A percentile compares a stretch with the other conserved stretches of the same genome.
phyloP scores from a whole-genome alignment of 2,329 filamentous ascomycete species.

The Hortaea werneckii region DNA sequence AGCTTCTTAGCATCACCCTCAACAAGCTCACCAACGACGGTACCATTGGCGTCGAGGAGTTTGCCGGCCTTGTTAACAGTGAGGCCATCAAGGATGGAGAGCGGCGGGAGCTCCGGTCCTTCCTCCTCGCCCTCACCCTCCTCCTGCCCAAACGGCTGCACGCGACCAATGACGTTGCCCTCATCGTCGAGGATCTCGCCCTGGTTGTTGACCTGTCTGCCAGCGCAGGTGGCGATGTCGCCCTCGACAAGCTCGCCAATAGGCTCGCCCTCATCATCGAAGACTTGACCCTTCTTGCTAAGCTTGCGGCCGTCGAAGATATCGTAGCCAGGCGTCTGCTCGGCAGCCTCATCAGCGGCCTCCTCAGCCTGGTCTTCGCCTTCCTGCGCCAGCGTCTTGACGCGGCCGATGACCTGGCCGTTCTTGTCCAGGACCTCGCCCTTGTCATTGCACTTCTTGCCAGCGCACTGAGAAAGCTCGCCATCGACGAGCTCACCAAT shows the following conservation, averaged over 20 bases:
- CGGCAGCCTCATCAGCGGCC: slow-evolving; percentile 33
- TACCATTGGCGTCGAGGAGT: slow-evolving; percentile 37
- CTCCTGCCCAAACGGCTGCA: slow-evolving; percentile 40
- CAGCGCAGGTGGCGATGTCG: slow-evolving; percentile 51
- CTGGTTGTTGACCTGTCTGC: slow-evolving; percentile 55
- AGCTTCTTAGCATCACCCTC: slow-evolving; percentile 45
- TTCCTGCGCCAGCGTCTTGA: slow-evolving; percentile 41
- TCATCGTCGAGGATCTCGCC: slow-evolving; percentile 56
- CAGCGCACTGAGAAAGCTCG: slow-evolving; percentile 51
- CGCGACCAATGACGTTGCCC: slow-evolving; percentile 53
- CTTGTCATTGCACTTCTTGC: slow-evolving; percentile 55
- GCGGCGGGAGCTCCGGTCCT: slow-evolving; percentile 32
- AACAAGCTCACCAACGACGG: slow-evolving; percentile 38
- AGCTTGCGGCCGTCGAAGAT: slow-evolving; percentile 45
- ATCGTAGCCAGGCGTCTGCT: slow-evolving; percentile 45
- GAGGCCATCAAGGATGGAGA: slow-evolving; percentile 41
- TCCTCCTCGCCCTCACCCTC: slow-evolving; percentile 23
- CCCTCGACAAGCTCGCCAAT: slow-evolving; percentile 47
- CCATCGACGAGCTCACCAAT: slow-evolving; percentile 47
- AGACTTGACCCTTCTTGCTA: slow-evolving; percentile 47
- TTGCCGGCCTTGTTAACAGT: slow-evolving; percentile 42
- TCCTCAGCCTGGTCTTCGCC: slow-evolving; percentile 24
- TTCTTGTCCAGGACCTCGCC: slow-evolving; percentile 56
- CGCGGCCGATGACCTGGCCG: slow-evolving; percentile 53
- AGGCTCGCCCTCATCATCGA: slow-evolving; percentile 43